Base-by-base conservation (phyloP, 169 alveolate genomes). In the Plasmodium gallinaceum region DNA sequence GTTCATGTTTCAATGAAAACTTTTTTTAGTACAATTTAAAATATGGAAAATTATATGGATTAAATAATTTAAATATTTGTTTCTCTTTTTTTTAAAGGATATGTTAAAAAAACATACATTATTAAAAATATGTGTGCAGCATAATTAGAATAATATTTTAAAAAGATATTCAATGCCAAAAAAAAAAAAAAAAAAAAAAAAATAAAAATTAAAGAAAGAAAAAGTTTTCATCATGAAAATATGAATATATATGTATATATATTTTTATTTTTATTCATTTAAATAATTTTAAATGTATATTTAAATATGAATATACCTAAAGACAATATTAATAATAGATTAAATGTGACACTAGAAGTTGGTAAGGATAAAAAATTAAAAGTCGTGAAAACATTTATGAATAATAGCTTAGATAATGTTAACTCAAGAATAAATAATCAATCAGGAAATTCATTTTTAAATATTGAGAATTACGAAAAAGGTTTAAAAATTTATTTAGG, bases 261-360 rank as follows among this genome's bases (percentile, higher is more conserved):
- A 60, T 60, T 0, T 9, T 10, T 48, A 48, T 10, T 0, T 48
- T 14, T 9, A 9, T 14, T 14, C 58, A 9, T 48, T 9, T 14
- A 48, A 48, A 48, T 14, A 1, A 2, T 14, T 14, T 14, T 4
- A 32, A 32, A 4, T 32, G 1, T 32, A 2, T 48, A 1, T 14
- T 48, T 10, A 69, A 60, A 37, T n/a, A 74, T 74, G 88, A 74
- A 74, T 48, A 74, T 74, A 32, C 89, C 89, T 42, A 78, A 62
- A 57, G 71, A 78, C 32, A 57, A 24, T 42, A 37, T 14, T 8
- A 43, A 24, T 8, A 42, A 39, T 24, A 18, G 52, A 37, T 0
- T 78, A n/a, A 72, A 64, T 16, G 70, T 78, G 0, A 64, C 75
- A 9, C 64, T 78, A 42, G 78, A 78, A 78, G 42, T 64, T 12